These are phyloP conservation scores for Excoecaria agallocha DNA, from an alignment of 345 rosid genomes.

Conservation along the genomic window DNA sequence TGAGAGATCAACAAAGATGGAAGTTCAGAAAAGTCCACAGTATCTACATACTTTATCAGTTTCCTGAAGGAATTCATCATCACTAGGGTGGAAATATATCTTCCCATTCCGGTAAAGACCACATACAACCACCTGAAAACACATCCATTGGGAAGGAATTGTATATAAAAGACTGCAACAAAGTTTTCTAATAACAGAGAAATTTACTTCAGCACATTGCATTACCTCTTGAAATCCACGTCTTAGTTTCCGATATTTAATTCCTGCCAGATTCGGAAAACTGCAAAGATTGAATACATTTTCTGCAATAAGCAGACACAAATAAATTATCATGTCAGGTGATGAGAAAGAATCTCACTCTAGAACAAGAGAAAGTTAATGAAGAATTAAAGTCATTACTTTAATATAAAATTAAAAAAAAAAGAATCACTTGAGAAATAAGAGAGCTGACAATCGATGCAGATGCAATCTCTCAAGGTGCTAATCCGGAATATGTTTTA, in stretches of 20 bases:
- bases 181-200: conserved; percentile 8
- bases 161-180: conserved; percentile 2
- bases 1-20: background rate
- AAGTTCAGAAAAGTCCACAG: conserved; percentile 16
- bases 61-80: conserved; percentile 63
- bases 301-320: conserved; percentile 56
- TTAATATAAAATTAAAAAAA: background rate
- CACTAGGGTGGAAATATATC: conserved; percentile 79
- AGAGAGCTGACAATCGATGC: background rate
- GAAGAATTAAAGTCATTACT: background rate
- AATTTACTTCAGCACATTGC: conserved; percentile 10
- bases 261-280: conserved; percentile 77
- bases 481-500: background rate
- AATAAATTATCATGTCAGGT: conserved; percentile 11
- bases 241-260: conserved; percentile 63
- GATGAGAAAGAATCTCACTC: conserved; percentile 7
- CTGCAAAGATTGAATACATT: conserved; percentile 81
- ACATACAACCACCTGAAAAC: conserved; percentile 81
- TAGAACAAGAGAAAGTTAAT: background rate
- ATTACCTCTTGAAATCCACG: conserved; percentile 72
- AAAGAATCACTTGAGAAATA: background rate
- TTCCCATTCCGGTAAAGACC: conserved; percentile 77
- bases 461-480: background rate
- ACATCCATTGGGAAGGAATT: conserved; percentile 14
- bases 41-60: conserved; percentile 60